Conservation (phyloP, 192 early-diverging fungal species). For the Radiomyces spectabilis region DNA sequence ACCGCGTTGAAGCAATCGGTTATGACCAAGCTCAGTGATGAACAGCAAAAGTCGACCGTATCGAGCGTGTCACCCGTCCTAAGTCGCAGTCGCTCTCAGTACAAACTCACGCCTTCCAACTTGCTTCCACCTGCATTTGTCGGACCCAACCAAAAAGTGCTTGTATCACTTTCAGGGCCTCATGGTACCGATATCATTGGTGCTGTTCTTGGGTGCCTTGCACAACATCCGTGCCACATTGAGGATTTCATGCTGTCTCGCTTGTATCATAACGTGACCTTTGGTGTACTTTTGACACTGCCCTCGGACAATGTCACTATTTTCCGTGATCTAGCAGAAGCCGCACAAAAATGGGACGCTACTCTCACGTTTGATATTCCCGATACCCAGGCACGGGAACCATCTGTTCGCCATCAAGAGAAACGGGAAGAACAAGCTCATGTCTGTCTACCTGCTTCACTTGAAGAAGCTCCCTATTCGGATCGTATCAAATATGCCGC, state of each 20-base stretch:
- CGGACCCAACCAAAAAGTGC: slow-evolving; percentile 64
- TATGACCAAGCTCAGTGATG: slow-evolving; percentile 49
- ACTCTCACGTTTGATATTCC: slow-evolving; percentile 76
- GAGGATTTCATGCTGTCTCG: slow-evolving; percentile 85
- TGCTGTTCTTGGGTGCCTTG: slow-evolving; percentile 66
- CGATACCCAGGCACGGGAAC: slow-evolving; percentile 48
- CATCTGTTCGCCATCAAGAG: slow-evolving; percentile 36
- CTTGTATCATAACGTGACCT: slow-evolving; percentile 90
- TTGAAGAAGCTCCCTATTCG: slow-evolving; percentile 83
- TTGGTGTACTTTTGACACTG: slow-evolving; percentile 78
- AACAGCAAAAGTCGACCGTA: slow-evolving; percentile 1
- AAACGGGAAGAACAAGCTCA: slow-evolving; percentile 6
- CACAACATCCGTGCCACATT: slow-evolving; percentile 67
- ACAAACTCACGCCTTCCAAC: slow-evolving; percentile 11
- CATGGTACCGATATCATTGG: slow-evolving; percentile 92
- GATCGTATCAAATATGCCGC: slow-evolving; percentile 81
- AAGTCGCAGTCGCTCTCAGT: slow-evolving; percentile 12
- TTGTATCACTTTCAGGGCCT: slow-evolving; percentile 76
- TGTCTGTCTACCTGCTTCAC: slow-evolving; percentile 34
- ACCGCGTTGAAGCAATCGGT: slow-evolving; percentile 61
- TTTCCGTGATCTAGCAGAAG: slow-evolving; percentile 67
- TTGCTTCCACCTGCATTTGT: slow-evolving; percentile 34
- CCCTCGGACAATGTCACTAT: slow-evolving; percentile 67
- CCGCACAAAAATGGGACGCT: slow-evolving; percentile 82
- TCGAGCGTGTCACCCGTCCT: background rate